Base-by-base conservation (phyloP, 495 filamentous ascomycete genomes). In the Aspergillus steynii region DNA sequence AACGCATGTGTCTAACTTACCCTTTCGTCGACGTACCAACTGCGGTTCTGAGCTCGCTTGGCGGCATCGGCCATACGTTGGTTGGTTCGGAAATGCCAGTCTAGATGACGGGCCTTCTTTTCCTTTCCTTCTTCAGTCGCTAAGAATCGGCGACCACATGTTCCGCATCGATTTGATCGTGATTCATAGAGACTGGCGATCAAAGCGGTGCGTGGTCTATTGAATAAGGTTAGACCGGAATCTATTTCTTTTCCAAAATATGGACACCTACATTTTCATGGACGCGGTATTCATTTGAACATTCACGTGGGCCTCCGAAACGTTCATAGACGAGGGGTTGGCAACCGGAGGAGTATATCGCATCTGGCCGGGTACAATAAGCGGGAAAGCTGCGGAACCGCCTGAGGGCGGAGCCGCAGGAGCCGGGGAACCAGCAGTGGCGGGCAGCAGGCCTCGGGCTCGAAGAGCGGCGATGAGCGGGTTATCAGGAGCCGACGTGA, bases 61-160 rank as follows among this genome's bases (percentile, higher is more conserved):
- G 89, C 85, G 46, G 86, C 86, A 47, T 98, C 94, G 5, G 85
- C 85, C 78, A 95, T 88, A 28, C 93, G 89, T 71, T 91, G 90
- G 70, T 97, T 94, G 2, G 94, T 94, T 31, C 87, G 85, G 78
- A 99, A 99, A 72, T 99, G 95, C 95, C 94, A 98, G 71, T 99
- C 95, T 73, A 97, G 83, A 76, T 99, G 95, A 1, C 90, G 85
- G n/a, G 89, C 88, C 75, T 98, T 98, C 75, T 87, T 88, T 67
- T 85, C 84, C 61, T 86, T 89, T 29, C 92, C 94, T 63, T 91
- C 84, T 50, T 90, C 88, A 28, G 88, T 89, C 26, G 85, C 80
- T 34, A 80, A 79, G 70, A 98, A 99, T 4, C 95, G 88, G 37
- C 92, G 86, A 53, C 93, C 95, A 77, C 95, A 99, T 45, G 93